phyloP scores from a whole-genome alignment of 495 filamentous ascomycete species.

The Trichoderma erinaceum region DNA sequence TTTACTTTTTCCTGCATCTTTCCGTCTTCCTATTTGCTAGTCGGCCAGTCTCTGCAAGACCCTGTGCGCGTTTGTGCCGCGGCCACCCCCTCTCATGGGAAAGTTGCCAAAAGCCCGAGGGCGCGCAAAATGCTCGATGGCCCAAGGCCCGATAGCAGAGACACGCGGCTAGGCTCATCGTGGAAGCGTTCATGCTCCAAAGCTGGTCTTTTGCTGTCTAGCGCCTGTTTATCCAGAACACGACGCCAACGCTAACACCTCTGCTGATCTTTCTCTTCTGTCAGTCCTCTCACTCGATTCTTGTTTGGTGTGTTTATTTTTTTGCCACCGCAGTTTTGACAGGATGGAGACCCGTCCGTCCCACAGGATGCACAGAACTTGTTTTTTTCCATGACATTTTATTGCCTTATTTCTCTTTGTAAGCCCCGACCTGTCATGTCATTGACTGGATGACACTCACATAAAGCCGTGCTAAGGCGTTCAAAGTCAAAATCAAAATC shows the following conservation, averaged over 20 bases:
- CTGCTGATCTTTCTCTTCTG: neutral
- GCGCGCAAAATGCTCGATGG: neutral
- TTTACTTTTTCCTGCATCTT: too few species aligned
- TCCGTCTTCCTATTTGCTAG: too few species aligned
- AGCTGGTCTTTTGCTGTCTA: neutral
- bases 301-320: neutral
- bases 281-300: neutral
- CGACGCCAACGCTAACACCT: neutral
- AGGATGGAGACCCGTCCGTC: too few species aligned
- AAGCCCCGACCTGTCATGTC: neutral
- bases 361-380: neutral
- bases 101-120: neutral
- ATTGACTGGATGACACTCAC: too few species aligned
- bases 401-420: neutral
- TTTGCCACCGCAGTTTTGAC: slow-evolving; percentile 3
- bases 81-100: neutral
- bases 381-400: neutral
- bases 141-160: neutral
- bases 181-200: neutral
- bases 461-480: too few species aligned
- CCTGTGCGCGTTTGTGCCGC: too few species aligned
- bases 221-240: too few species aligned
- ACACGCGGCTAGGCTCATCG: neutral
- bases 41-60: too few species aligned
- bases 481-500: too few species aligned